These are phyloP conservation scores for Ophiognomonia clavigignenti-juglandacearum DNA, from an alignment of 2,329 filamentous ascomycete species.

Conservation along the genomic window DNA sequence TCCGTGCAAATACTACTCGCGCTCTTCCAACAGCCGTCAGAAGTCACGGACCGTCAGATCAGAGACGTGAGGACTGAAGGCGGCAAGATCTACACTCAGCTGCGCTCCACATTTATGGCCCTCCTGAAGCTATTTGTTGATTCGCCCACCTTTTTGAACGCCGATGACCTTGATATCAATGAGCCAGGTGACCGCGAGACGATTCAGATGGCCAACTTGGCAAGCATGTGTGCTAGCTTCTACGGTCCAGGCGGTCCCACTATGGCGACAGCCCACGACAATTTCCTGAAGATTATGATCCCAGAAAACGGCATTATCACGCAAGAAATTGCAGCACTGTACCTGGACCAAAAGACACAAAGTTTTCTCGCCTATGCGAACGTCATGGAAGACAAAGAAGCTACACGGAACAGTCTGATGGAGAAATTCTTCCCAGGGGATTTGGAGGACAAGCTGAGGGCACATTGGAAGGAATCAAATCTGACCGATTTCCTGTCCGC, in stretches of 20 bases:
- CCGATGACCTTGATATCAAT: constrained; percentile 33
- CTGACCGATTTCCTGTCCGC: constrained; percentile 37
- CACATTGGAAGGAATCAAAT: constrained; percentile 37
- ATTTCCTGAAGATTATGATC: constrained; percentile 40
- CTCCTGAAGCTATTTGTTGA: constrained; percentile 30
- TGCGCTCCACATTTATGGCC: constrained; percentile 28
- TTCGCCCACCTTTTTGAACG: constrained; percentile 25
- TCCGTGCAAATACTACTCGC: constrained; percentile 33
- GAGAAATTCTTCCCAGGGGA: constrained; percentile 53
- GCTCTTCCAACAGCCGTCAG: constrained; percentile 28
- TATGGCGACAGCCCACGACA: constrained; percentile 37
- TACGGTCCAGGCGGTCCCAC: constrained; percentile 28
- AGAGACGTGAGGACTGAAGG: constrained; percentile 27
- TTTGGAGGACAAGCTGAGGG: constrained; percentile 43
- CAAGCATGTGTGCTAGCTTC: constrained; percentile 30
- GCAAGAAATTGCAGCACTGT: constrained; percentile 36
- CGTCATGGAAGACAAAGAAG: constrained; percentile 42
- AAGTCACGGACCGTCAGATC: constrained; percentile 25
- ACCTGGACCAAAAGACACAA: constrained; percentile 43
- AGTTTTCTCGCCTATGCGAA: constrained; percentile 50
- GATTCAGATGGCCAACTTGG: constrained; percentile 44
- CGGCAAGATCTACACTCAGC: constrained; percentile 28
- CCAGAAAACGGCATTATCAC: constrained; percentile 34
- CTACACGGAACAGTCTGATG: constrained; percentile 44
- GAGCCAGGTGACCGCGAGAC: constrained; percentile 33